phyloP scores from a whole-genome alignment of 2,329 filamentous ascomycete genomes.

The Periconia digitata region DNA sequence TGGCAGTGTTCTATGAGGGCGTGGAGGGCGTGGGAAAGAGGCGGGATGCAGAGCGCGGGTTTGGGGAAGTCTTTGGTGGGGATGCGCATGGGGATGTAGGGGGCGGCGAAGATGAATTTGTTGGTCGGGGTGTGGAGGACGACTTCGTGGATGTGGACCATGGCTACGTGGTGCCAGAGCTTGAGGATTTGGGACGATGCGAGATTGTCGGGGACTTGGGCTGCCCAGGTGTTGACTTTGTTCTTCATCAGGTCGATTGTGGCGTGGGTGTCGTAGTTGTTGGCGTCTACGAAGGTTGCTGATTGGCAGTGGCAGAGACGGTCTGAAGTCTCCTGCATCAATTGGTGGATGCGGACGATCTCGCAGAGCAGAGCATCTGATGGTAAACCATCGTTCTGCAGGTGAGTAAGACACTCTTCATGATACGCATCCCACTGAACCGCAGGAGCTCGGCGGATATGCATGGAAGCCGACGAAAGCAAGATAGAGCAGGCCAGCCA shows the following conservation, averaged over 20 bases:
- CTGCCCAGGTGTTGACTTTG: slow-evolving; percentile 26
- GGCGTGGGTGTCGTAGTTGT: slow-evolving; percentile 20
- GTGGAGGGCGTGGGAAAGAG: slow-evolving; percentile 18
- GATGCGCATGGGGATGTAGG: slow-evolving; percentile 28
- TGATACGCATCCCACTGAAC: slow-evolving; percentile 26
- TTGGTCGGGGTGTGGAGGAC: slow-evolving; percentile 30
- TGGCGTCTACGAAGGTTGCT: slow-evolving; percentile 20
- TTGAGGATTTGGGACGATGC: slow-evolving; percentile 23
- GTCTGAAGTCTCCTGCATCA: slow-evolving; percentile 24
- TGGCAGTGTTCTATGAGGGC: slow-evolving; percentile 25
- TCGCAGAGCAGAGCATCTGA: slow-evolving; percentile 27
- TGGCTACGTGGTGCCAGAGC: slow-evolving; percentile 26
- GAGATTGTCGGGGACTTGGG: slow-evolving; percentile 22
- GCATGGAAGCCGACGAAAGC: slow-evolving; percentile 20
- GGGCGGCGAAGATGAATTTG: slow-evolving; percentile 26
- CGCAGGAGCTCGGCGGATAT: slow-evolving; percentile 21
- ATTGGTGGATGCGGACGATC: slow-evolving; percentile 22
- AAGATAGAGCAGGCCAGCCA: slow-evolving; percentile 33
- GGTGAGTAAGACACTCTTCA: slow-evolving; percentile 20
- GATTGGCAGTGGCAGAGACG: slow-evolving; percentile 22
- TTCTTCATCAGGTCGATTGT: slow-evolving; percentile 16
- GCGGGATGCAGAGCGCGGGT: slow-evolving; percentile 18
- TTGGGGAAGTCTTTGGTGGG: slow-evolving; percentile 28
- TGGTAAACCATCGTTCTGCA: slow-evolving; percentile 19
- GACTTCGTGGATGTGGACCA: slow-evolving; percentile 25